Percentiles rank a stretch among this genome's conserved stretches.
Conservation (phyloP, 768 basidiomycete genomes). For the Russula vinacea region DNA sequence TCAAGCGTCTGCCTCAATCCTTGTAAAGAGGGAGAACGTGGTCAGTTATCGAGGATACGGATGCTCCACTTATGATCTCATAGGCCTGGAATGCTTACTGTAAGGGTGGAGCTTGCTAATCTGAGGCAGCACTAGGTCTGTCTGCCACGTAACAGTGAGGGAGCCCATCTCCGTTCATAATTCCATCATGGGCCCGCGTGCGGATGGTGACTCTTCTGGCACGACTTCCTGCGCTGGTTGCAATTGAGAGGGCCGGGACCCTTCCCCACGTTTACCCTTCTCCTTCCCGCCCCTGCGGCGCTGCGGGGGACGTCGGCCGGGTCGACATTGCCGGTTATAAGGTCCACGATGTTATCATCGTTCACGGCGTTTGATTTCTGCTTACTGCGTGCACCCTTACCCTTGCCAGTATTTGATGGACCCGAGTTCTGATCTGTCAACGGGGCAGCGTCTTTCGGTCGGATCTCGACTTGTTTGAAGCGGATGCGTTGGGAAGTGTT, state of each 20-base stretch:
- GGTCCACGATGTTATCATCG: slow-evolving; percentile 17
- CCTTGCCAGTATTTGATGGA: slow-evolving; percentile 3
- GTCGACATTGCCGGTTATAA: slow-evolving; percentile 21
- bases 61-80: not conserved
- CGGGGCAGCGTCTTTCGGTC: slow-evolving; percentile 38
- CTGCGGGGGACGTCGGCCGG: not conserved
- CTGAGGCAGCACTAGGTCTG: not conserved
- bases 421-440: not conserved
- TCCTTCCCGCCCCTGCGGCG: slow-evolving; percentile 2
- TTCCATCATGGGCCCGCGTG: slow-evolving; percentile 1
- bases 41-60: no score
- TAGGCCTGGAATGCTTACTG: no score
- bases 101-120: not conserved
- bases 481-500: slow-evolving; percentile 64
- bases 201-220: not conserved
- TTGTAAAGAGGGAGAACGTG: not conserved
- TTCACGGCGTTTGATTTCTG: not conserved
- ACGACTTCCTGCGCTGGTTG: not conserved
- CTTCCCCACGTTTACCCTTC: not conserved
- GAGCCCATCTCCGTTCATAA: not conserved
- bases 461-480: slow-evolving; percentile 69
- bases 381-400: slow-evolving; percentile 8
- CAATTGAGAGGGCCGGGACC: not conserved
- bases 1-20: not conserved
- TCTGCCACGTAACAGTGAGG: not conserved